Conservation (phyloP, 2,329 filamentous ascomycete genomes). For the Pseudomassariella vexata region DNA sequence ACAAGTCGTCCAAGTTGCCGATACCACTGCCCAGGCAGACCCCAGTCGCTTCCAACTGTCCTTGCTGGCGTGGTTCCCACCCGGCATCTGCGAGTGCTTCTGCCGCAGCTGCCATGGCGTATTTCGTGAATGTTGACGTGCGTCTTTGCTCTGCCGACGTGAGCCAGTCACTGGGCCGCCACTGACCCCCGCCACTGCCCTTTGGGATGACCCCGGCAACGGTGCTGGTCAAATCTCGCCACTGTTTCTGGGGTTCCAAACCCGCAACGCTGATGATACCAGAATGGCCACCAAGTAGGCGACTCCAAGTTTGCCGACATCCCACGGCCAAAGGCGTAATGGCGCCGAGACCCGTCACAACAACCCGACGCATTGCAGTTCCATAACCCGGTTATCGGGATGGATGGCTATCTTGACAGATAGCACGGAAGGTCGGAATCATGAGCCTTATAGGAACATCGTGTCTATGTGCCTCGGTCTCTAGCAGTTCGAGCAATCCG, state of each 20-base stretch:
- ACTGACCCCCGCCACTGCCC: conserved; percentile 36
- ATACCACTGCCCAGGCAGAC: conserved; percentile 95
- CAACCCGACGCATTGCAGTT: conserved; percentile 62
- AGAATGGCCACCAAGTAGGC: conserved; percentile 72
- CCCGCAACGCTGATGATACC: conserved; percentile 71
- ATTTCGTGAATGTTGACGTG: conserved; percentile 90
- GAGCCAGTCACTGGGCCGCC: conserved; percentile 51
- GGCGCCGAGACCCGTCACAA: conserved; percentile 77
- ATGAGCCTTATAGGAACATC: not conserved
- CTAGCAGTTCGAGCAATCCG: too few relatives aligned
- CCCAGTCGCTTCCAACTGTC: conserved; percentile 71
- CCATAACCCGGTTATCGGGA: conserved; percentile 22
- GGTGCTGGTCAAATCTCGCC: conserved; percentile 72
- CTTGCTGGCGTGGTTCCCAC: conserved; percentile 58
- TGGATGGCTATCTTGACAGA: too few relatives aligned
- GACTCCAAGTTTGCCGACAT: conserved; percentile 70
- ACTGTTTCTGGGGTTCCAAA: conserved; percentile 50
- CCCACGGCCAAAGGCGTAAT: conserved; percentile 81
- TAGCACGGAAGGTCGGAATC: not conserved
- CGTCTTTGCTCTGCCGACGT: conserved; percentile 55
- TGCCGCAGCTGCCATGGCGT: conserved; percentile 77
- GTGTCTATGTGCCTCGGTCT: too few relatives aligned
- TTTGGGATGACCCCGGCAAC: conserved; percentile 77
- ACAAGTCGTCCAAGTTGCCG: conserved; percentile 87
- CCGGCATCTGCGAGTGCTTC: conserved; percentile 81